Evolutionary conservation across 306 rosid genomes (phyloP), one percentile per base, ranked within the genome.

Genomic region (Dryas alaskensis): DNA sequence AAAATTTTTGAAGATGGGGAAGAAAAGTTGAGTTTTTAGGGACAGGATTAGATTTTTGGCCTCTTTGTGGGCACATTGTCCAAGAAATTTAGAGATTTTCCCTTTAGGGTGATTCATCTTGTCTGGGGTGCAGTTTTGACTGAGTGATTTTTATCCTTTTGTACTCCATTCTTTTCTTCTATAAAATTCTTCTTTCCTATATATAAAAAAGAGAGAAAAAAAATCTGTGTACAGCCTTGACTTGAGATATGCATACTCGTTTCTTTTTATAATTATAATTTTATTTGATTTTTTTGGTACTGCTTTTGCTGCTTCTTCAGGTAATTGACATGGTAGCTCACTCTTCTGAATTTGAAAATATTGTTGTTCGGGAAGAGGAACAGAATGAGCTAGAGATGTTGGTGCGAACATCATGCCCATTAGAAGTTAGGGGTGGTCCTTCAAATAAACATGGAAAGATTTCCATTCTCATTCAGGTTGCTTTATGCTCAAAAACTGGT

Each of bases 281-380:
- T n/a, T 37, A n/a, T 45, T 66, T 75, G 78, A 12, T 75, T 55
- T 44, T 13, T 6, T 12, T 58, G 37, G 72, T 65, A 54, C 39
- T 3, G 48, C 49, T 47, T 77, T 48, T 85, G 51, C 22, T 85
- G 70, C 69, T 54, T 60, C 54, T 72, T 60, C 81, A 93, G 98
- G 97, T 93, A 68, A 88, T 93, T 72, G 84, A 84, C 84, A 93
- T 93, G 98, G 92, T 93, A 59, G 94, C 98, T 16, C 97, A 81
- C 82, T 93, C 97, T 14, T 89, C 97, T 58, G 98, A 93, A 80
- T 93, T 93, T 84, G 96, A 89, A 82, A 93, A 93, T 85, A 93
- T 93, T 89, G 96, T 89, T 81, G 85, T 93, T 75, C 94, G 98
- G 63, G 98, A 93, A 69, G 98, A 93, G 89, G 98, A 93, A 69